A percentile compares a stretch with the other conserved stretches of the same genome.
Conservation (phyloP, 345 rosid genomes). For the Citrus australasica region DNA sequence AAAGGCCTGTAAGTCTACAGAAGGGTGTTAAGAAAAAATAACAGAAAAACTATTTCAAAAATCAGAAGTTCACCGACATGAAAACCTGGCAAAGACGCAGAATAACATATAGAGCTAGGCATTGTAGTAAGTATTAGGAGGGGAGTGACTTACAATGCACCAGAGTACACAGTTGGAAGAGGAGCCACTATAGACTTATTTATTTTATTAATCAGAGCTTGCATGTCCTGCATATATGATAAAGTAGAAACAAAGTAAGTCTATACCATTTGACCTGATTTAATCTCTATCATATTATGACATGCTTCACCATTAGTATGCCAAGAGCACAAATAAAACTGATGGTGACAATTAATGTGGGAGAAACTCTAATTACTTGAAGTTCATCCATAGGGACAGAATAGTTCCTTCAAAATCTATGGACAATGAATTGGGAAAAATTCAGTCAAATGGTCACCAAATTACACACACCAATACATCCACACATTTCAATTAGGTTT, state of each 20-base stretch:
- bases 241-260: neutral
- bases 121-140: neutral
- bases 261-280: neutral
- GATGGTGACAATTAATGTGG: neutral
- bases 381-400: neutral
- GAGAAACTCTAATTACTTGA: neutral
- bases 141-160: conserved; percentile 67
- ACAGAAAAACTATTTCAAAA: neutral
- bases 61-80: neutral
- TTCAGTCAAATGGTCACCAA: neutral
- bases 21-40: neutral
- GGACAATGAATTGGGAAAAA: neutral
- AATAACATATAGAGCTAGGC: neutral
- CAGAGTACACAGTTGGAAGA: conserved; percentile 81
- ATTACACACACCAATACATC: neutral
- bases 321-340: neutral
- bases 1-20: neutral
- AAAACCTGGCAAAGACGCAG: neutral
- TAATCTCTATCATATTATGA: neutral
- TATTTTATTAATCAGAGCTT: conserved; percentile 87
- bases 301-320: neutral
- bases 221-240: conserved; percentile 67
- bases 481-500: neutral
- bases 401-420: neutral
- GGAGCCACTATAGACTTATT: conserved; percentile 85